Percentiles rank a stretch among this genome's conserved stretches.
Evolutionary conservation across 805 yeast genomes (phyloP).

Genomic region (Alloascoidea hylecoeti): DNA sequence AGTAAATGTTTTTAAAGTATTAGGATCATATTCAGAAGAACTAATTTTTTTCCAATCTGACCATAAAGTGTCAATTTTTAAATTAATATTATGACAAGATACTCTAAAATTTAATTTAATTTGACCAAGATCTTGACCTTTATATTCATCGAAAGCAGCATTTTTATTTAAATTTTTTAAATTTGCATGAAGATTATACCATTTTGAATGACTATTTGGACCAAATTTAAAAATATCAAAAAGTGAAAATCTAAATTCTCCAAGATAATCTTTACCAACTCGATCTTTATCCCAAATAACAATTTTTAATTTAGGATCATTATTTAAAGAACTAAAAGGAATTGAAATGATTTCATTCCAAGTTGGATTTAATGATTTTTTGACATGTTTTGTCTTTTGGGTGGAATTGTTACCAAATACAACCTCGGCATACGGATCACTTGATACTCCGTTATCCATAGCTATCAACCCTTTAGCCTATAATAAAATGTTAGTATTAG

Average conservation of each 20-base stretch:
- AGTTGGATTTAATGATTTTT: conserved; percentile 55
- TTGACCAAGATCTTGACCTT: too few species aligned
- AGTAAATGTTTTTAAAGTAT: too few species aligned
- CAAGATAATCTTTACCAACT: conserved; percentile 11
- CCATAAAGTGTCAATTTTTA: conserved; percentile 1
- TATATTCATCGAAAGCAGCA: conserved; percentile 5
- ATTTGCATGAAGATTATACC: conserved; percentile 3
- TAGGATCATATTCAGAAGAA: too few species aligned
- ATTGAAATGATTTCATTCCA: conserved; percentile 60
- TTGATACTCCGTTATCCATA: conserved; percentile 6
- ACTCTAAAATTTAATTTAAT: too few species aligned
- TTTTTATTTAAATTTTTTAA: not conserved
- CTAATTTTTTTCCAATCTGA: too few species aligned
- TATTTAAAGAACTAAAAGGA: conserved; percentile 18
- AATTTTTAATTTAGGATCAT: conserved; percentile 6
- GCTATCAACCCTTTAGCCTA: conserved; percentile 8
- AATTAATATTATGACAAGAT: too few species aligned
- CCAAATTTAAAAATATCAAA: conserved; percentile 4
- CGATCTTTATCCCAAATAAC: conserved; percentile 15
- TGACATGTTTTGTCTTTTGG: conserved; percentile 41
- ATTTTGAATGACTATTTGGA: conserved; percentile 3
- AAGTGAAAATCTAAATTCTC: too few species aligned
- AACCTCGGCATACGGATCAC: conserved; percentile 13
- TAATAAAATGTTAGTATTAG: not conserved
- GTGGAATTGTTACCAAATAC: conserved; percentile 13